These are phyloP conservation scores for Starmerella sp. DNA, from an alignment of 805 yeast genomes.

Conservation along the genomic window DNA sequence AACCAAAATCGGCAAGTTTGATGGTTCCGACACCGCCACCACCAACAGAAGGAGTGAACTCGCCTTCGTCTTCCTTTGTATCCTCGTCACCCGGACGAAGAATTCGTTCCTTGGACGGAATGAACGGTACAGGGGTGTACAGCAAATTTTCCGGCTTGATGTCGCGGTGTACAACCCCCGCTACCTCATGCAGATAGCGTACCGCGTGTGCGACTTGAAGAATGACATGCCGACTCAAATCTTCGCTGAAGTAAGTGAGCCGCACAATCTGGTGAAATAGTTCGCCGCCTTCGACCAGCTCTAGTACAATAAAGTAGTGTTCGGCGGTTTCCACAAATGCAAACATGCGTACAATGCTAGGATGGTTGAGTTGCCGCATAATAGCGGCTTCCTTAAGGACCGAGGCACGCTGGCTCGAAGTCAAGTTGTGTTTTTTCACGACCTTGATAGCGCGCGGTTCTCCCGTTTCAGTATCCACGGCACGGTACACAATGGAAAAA, in stretches of 20 bases:
- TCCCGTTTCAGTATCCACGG: slow-evolving; percentile 37
- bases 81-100: slow-evolving; percentile 34
- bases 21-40: slow-evolving; percentile 87
- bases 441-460: slow-evolving; percentile 62
- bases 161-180: slow-evolving; percentile 67
- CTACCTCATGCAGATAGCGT: slow-evolving; percentile 57
- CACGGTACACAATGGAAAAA: slow-evolving; percentile 73
- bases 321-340: slow-evolving; percentile 41
- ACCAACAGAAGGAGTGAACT: slow-evolving; percentile 66
- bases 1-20: slow-evolving; percentile 90
- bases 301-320: slow-evolving; percentile 54
- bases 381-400: slow-evolving; percentile 63
- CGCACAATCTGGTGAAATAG: slow-evolving; percentile 69
- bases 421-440: slow-evolving; percentile 48
- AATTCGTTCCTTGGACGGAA: slow-evolving; percentile 29
- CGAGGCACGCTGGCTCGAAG: slow-evolving; percentile 27
- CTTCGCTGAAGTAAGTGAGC: slow-evolving; percentile 64
- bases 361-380: slow-evolving; percentile 53
- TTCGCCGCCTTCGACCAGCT: slow-evolving; percentile 68
- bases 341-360: slow-evolving; percentile 47
- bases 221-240: slow-evolving; percentile 60
- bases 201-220: slow-evolving; percentile 60
- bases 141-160: slow-evolving; percentile 72
- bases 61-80: slow-evolving; percentile 72
- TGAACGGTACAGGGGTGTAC: slow-evolving; percentile 44